Base-by-base conservation (phyloP, 306 rosid genomes). In the Morella rubra region DNA sequence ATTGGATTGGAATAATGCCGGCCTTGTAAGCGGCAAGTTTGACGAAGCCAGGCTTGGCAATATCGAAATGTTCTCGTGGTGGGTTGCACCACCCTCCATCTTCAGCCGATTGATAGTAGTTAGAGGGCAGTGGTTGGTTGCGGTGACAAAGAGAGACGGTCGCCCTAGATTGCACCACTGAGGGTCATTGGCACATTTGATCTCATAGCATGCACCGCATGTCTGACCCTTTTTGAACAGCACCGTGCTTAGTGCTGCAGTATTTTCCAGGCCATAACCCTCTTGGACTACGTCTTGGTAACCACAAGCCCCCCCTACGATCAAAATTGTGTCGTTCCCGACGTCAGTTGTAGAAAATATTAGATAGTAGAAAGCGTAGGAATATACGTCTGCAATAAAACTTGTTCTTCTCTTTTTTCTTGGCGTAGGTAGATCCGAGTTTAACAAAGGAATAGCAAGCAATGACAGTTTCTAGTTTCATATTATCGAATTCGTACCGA, bases 11-110 rank as follows among this genome's bases (percentile, higher is more conserved):
- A 58, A 89, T 73, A 19, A 89, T 79, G 77, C 96, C 98, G 37
- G 73, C 88, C 69, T 79, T 73, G 75, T 84, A 85, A 9, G 78
- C 83, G 0, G 89, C 96, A 73, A 93, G 71, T 53, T 86, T 78
- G 71, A 71, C 78, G 83, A 82, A 94, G 1, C 88, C 81, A n/a
- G 97, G 90, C 72, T 75, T 84, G 58, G 97, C 93, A 8, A 91
- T 82, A 61, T 91, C 97, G 74, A 94, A 91, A 81, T 91, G 97
- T 72, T 84, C 81, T 0, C 79, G 83, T 0, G 98, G 97, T 0
- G 94, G 94, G 56, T 86, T 91, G 90, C 98, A 94, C 97, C 98
- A 94, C 62, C 98, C 97, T 55, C 98, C 98, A 59, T 81, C 76
- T 62, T 86, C 85, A 50, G 62, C 41, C 5, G 81, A 5, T 11